Conservation (phyloP, 257 asterid genomes). For the Ballota nigra region DNA sequence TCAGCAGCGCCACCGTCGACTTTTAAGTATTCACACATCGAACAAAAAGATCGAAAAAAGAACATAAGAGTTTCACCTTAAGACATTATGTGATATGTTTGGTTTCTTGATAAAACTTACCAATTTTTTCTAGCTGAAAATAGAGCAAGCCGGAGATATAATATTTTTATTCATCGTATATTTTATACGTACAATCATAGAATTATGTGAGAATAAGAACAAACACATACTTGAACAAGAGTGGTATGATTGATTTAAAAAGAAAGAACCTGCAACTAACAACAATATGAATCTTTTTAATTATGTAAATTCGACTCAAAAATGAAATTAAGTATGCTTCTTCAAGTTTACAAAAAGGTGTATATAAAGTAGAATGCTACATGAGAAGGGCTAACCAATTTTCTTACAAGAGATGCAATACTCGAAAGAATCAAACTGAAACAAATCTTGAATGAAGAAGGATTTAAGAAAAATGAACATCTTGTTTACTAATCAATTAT, state of each 20-base stretch:
- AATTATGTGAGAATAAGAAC: not conserved
- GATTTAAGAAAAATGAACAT: slow-evolving; percentile 8
- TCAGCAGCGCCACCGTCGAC: too few relatives aligned
- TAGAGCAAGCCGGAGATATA: too few relatives aligned
- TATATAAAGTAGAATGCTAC: not conserved
- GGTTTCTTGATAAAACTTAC: too few relatives aligned
- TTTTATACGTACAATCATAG: not conserved
- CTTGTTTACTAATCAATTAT: slow-evolving; percentile 19
- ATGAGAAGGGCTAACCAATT: not conserved
- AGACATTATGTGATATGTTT: too few relatives aligned
- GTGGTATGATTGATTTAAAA: not conserved
- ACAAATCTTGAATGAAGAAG: slow-evolving; percentile 1
- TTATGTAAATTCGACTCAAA: not conserved
- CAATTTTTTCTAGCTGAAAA: too few relatives aligned
- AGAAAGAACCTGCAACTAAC: not conserved
- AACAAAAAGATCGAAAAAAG: too few relatives aligned
- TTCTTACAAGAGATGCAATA: slow-evolving; percentile 19
- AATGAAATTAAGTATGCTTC: not conserved
- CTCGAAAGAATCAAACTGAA: slow-evolving; percentile 16
- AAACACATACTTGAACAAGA: not conserved
- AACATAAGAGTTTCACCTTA: too few relatives aligned
- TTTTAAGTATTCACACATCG: too few relatives aligned
- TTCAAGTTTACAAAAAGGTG: not conserved
- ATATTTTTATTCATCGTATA: too few relatives aligned
- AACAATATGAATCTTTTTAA: not conserved